Conservation (phyloP, 345 rosid genomes). For the Dipteronia dyeriana region DNA sequence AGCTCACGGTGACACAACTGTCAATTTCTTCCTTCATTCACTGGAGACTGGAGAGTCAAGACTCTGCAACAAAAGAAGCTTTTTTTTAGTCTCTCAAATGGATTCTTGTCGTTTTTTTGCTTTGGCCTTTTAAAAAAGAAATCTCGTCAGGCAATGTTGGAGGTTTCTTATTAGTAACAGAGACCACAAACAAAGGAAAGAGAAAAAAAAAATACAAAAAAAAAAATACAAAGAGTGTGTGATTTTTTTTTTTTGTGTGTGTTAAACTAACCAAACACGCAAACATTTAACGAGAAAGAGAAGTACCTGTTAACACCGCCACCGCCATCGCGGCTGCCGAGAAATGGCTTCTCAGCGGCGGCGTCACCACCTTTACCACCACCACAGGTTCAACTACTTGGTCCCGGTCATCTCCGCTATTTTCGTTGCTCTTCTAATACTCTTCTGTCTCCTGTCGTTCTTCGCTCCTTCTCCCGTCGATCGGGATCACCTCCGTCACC, state of each 20-base stretch:
- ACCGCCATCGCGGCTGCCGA: conserved; percentile 6
- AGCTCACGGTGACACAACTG: too few relatives aligned
- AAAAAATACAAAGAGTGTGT: conserved; percentile 1
- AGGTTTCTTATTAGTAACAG: background rate
- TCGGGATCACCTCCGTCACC: conserved; percentile 38
- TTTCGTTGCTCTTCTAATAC: conserved; percentile 61
- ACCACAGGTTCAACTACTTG: conserved; percentile 55
- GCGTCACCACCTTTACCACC: conserved; percentile 45
- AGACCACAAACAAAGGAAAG: conserved; percentile 10
- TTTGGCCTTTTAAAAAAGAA: background rate
- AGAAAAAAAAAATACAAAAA: conserved; percentile 17
- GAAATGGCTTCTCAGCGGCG: conserved; percentile 74
- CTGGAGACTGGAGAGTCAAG: too few relatives aligned
- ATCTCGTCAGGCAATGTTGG: conserved; percentile 2
- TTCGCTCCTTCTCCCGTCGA: conserved; percentile 71
- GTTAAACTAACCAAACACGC: background rate
- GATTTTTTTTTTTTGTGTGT: too few relatives aligned
- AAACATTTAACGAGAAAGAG: too few relatives aligned
- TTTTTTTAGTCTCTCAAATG: background rate
- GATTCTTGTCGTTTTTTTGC: background rate
- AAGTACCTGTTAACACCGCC: too few relatives aligned
- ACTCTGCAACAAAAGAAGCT: too few relatives aligned
- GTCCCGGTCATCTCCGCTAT: conserved; percentile 49
- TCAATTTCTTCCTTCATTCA: too few relatives aligned
- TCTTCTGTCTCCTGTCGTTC: conserved; percentile 68